Evolutionary conservation across 1,284 basidiomycete genomes (phyloP), one percentile per base, ranked within the genome.

Genomic region (Trichosporon inkin): DNA sequence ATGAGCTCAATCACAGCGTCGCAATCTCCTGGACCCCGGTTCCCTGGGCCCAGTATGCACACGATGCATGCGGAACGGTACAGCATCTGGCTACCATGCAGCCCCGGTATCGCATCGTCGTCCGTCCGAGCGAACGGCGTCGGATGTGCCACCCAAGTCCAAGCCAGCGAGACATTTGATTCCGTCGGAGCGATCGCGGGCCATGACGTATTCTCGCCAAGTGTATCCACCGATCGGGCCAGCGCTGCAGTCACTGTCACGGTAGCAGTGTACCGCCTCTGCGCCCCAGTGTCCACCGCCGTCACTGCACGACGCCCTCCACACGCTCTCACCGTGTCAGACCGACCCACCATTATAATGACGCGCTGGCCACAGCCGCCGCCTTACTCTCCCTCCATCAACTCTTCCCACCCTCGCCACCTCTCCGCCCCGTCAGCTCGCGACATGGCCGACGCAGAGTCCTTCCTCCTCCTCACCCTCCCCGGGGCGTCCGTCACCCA

Each of bases 401-500:
- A 49, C 44, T 17, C 38, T 40, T 40, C 38, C n/a, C 16, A 49
- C 44, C 24, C 24, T 20, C 39, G 19, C 10, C 41, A 24, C 20
- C 41, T 16, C 24, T 24, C n/a, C 40, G 40, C 22, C 40, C 40
- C 40, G 40, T 44, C 40, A 44, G 40, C 40, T 13, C 40, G 20
- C 40, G n/a, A 16, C 2, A 49, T 49, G 44, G 44, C 44, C 34
- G 54, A 41, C 34, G 24, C 39, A 6, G 51, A 59, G 39, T 44
- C 56, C 44, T 62, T 56, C 38, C 49, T 64, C 39, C 63, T 64
- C 55, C 56, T 64, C 40, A 57, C 57, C 10, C 10, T 64, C 8
- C 63, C 63, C 7, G 56, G 60, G 14, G 57, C 55, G 17, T 57
- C 34, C 14, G 52, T 62, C 35, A 19, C 7, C 16, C 57, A 78